Evolutionary conservation across 2,329 filamentous ascomycete genomes (phyloP), one percentile per base, ranked within the genome.

Genomic region (Penicillium sp.): DNA sequence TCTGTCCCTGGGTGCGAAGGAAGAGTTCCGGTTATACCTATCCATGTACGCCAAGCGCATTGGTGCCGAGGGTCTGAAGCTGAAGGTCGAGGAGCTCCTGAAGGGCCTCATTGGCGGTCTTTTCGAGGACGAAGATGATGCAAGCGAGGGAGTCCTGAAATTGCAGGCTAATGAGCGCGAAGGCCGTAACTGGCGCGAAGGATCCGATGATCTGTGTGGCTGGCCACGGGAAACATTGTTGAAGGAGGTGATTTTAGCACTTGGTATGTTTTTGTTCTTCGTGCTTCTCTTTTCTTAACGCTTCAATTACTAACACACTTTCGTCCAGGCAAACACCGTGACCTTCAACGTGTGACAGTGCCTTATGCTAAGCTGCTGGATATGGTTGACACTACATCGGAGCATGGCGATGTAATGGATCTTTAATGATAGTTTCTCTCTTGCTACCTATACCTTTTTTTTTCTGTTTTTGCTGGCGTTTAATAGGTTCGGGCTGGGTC

Each of bases 11-110:
- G 90, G 89, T 4, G 89, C 94, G 0, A 89, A 87, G 67, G 93
- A 97, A 58, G 94, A 99, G 73, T 99, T 97, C 77, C 86, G 91
- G 57, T 81, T 96, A 1, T 97, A 97, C 70, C 80, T 99, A n/a
- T 89, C 92, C 69, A 97, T 97, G 92, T 99, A 99, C 70, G 93
- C 93, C 4, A 97, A 97, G 78, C 87, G 94, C 0, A 84, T 99
- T 6, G 94, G 94, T 1, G 91, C 92, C 0, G 95, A 99, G 74
- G 92, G 92, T 0, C 79, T 93, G 51, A 86, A 89, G 65, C 83
- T 86, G 56, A 99, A 99, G 77, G 92, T 97, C 2, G 93, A 97
- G 72, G 95, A 99, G 78, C 80, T 99, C 10, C 80, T 97, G 29
- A 89, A 91, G 65, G 89, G 86, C 46, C 79, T 99, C 42, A 81